Evolutionary conservation across 2,329 filamentous ascomycete species (phyloP).

Genomic region (Sporothrix protearum): DNA sequence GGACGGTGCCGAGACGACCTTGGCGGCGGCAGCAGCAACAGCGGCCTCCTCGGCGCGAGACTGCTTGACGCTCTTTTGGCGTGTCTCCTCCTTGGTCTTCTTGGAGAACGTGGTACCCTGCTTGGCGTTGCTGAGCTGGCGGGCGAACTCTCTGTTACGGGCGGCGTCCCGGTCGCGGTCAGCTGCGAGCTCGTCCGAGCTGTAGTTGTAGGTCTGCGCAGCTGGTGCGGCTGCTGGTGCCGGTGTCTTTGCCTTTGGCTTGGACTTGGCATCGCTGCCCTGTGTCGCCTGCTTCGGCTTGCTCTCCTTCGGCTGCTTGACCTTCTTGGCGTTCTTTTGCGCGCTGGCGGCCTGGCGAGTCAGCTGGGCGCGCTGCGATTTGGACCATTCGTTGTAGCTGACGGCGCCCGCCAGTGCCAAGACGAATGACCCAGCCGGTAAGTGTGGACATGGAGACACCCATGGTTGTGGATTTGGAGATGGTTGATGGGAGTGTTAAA

Average conservation of each 20-base stretch:
- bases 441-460: conserved; percentile 38
- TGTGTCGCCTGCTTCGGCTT: conserved; percentile 28
- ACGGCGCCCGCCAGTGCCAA: conserved; percentile 30
- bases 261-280: conserved; percentile 40
- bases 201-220: conserved; percentile 36
- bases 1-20: conserved; percentile 58
- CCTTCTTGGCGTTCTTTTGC: conserved; percentile 33
- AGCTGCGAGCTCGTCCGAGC: conserved; percentile 45
- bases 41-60: conserved; percentile 54
- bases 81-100: conserved; percentile 58
- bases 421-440: conserved; percentile 36
- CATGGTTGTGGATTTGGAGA: conserved; percentile 31
- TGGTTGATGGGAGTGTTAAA: background rate
- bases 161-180: conserved; percentile 38
- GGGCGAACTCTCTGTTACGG: conserved; percentile 68
- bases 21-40: conserved; percentile 29
- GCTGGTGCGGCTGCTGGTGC: conserved; percentile 25
- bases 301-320: conserved; percentile 37
- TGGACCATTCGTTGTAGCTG: conserved; percentile 31
- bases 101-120: conserved; percentile 60
- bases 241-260: conserved; percentile 36
- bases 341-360: conserved; percentile 36
- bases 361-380: conserved; percentile 29
- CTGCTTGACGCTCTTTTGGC: conserved; percentile 68
- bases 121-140: conserved; percentile 67